Base-by-base conservation (phyloP, 129 eudicot genomes). In the Tagetes patula region DNA sequence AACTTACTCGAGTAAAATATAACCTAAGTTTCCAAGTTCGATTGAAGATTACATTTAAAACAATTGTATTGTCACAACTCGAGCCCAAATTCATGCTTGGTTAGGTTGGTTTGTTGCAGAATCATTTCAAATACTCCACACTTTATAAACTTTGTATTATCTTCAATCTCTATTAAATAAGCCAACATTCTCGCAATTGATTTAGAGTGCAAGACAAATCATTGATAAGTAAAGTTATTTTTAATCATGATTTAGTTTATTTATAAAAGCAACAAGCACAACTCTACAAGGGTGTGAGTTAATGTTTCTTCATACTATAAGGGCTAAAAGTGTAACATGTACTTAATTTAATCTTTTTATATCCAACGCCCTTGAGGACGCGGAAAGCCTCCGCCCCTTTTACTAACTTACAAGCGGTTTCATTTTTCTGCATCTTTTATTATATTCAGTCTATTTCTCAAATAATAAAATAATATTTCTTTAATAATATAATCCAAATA, bases 291-390 rank as follows among this genome's bases (percentile, higher is more conserved):
- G 63, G 63, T 20, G 61, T 0, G 34, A 60, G 48, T 10, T 63
- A 45, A 0, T 37, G 32, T 47, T 61, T n/a, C 37, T 20, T 47
- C 40, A 63, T 73, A 63, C 5, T 63, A 33, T 49, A 49, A 52
- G 48, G 71, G 32, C 7, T 27, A 34, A 4, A 62, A 74, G 33
- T 63, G 58, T 36, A 62, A 48, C 63, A 37, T 63, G 10, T 47
- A 6, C 36, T 63, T 20, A 61, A 8, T 72, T 27, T 59, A 43
- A 0, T 0, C 3, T 6, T 61, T 36, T 62, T 20, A 74, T 48
- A n/a, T n/a, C 38, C 71, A 74, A 74, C 63, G 71, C 13, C 78
- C 78, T 40, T 49, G 2, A 71, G 12, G 71, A 74, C 40, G 70
- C 78, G 71, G 78, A 74, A 60, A 74, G 78, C 63, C 40, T 6